Evolutionary conservation across 805 yeast species (phyloP).

Genomic region (Metahyphopichia silvanorum): DNA sequence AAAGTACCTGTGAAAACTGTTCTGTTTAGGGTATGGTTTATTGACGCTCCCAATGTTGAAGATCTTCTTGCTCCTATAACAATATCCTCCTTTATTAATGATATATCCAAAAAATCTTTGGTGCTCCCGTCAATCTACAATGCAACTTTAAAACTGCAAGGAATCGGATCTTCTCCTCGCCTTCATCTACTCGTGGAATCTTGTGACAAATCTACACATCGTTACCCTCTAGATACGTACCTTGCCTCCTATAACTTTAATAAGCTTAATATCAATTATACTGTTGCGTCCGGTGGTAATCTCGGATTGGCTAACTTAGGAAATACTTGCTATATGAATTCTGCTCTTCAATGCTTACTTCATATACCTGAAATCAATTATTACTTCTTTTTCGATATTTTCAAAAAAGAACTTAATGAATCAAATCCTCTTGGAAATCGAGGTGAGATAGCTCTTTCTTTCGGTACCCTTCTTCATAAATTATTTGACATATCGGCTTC

Average conservation of each 20-base stretch:
- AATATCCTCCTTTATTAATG: conserved; percentile 23
- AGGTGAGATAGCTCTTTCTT: conserved; percentile 78
- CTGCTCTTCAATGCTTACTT: conserved; percentile 83
- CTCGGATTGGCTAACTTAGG: conserved; percentile 73
- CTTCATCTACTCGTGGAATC: conserved; percentile 30
- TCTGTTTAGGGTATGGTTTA: conserved; percentile 36
- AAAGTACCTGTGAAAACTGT: conserved; percentile 13
- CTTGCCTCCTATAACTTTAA: conserved; percentile 8
- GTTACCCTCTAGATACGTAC: conserved; percentile 22
- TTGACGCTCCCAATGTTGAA: conserved; percentile 19
- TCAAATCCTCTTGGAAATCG: conserved; percentile 82
- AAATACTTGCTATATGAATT: conserved; percentile 92
- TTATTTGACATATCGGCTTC: conserved; percentile 38
- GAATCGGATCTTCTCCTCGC: conserved; percentile 14
- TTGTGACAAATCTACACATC: conserved; percentile 12
- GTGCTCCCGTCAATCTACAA: conserved; percentile 20
- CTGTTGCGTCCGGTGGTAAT: conserved; percentile 34
- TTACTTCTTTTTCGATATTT: conserved; percentile 66
- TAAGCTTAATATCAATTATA: conserved; percentile 9
- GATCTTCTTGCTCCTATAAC: conserved; percentile 21
- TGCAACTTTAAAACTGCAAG: conserved; percentile 26
- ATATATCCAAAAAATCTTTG: conserved; percentile 24
- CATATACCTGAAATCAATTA: conserved; percentile 82
- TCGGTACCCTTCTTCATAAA: conserved; percentile 63
- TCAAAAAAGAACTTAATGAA: conserved; percentile 62